A percentile compares a stretch with the other conserved stretches of the same genome.
These are phyloP conservation scores for Oryza nivara DNA, from an alignment of 176 grass and related monocot genomes.

Conservation along the genomic window DNA sequence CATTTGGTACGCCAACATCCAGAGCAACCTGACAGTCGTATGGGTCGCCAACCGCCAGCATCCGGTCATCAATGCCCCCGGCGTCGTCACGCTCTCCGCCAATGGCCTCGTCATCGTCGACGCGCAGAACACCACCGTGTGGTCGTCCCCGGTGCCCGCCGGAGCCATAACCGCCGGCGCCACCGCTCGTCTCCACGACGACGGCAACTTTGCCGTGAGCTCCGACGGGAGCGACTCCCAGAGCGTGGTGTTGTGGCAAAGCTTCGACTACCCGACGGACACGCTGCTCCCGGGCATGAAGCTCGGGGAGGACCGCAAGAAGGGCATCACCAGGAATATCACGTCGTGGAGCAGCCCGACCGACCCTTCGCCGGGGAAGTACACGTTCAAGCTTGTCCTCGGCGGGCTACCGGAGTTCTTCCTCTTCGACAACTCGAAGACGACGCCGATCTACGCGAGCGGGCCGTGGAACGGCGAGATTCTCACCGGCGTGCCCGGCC, in stretches of 20 bases:
- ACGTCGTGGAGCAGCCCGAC: conserved; percentile 47
- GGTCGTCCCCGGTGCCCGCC: conserved; percentile 33
- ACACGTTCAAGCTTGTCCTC: conserved; percentile 41
- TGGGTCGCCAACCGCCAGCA: conserved; percentile 56
- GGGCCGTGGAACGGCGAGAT: conserved; percentile 58
- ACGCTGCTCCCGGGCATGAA: conserved; percentile 61
- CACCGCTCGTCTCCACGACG: conserved; percentile 17
- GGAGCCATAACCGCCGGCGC: neutral
- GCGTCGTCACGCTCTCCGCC: conserved; percentile 29
- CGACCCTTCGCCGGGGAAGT: conserved; percentile 46
- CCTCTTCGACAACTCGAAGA: neutral
- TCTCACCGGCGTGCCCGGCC: conserved; percentile 42
- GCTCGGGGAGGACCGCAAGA: conserved; percentile 38
- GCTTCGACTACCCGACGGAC: conserved; percentile 62
- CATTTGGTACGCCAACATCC: conserved; percentile 46
- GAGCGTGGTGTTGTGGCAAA: conserved; percentile 57
- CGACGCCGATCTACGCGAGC: conserved; percentile 24
- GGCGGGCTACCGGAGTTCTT: conserved; percentile 48
- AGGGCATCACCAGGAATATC: conserved; percentile 44
- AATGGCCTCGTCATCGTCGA: conserved; percentile 43
- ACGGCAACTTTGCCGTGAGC: conserved; percentile 50
- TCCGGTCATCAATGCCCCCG: conserved; percentile 22
- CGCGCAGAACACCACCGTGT: conserved; percentile 28
- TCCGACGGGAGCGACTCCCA: conserved; percentile 23
- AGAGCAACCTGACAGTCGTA: conserved; percentile 15